Conservation (phyloP, 192 early-diverging fungal genomes). For the Gryganskiella cystojenkinii region DNA sequence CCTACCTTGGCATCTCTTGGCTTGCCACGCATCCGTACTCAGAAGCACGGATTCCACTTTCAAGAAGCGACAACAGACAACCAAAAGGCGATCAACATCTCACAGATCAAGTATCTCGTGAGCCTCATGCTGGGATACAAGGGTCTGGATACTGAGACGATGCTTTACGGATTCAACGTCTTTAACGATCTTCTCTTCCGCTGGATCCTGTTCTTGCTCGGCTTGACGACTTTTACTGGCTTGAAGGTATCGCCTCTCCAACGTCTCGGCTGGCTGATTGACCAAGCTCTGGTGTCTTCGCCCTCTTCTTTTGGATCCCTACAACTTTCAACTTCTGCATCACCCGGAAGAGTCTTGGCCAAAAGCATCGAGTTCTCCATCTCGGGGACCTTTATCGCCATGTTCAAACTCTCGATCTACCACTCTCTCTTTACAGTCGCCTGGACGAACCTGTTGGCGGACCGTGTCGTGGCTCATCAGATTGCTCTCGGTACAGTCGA, state of each 20-base stretch:
- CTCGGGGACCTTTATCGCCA: slow-evolving; percentile 41
- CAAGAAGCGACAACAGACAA: neutral
- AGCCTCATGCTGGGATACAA: slow-evolving; percentile 25
- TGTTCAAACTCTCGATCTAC: slow-evolving; percentile 49
- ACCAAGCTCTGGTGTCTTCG: slow-evolving; percentile 26
- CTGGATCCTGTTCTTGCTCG: slow-evolving; percentile 42
- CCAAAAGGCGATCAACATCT: slow-evolving; percentile 33
- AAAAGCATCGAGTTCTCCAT: slow-evolving; percentile 45
- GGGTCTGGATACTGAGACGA: slow-evolving; percentile 17
- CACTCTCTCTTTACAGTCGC: slow-evolving; percentile 39
- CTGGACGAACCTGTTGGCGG: slow-evolving; percentile 29
- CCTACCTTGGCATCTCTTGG: slow-evolving; percentile 22
- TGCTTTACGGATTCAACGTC: slow-evolving; percentile 44
- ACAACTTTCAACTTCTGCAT: slow-evolving; percentile 15
- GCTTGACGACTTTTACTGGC: slow-evolving; percentile 32
- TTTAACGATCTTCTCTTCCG: slow-evolving; percentile 53
- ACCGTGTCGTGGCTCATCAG: slow-evolving; percentile 4
- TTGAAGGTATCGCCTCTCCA: slow-evolving; percentile 43
- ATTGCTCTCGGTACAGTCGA: slow-evolving; percentile 6
- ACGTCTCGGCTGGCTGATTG: slow-evolving; percentile 42
- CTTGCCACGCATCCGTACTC: neutral
- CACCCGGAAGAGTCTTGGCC: slow-evolving; percentile 38
- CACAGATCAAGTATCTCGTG: slow-evolving; percentile 22
- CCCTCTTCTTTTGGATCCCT: slow-evolving; percentile 21
- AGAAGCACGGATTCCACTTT: neutral